Conservation (phyloP, 768 basidiomycete genomes). For the Suillus hirtellus region DNA sequence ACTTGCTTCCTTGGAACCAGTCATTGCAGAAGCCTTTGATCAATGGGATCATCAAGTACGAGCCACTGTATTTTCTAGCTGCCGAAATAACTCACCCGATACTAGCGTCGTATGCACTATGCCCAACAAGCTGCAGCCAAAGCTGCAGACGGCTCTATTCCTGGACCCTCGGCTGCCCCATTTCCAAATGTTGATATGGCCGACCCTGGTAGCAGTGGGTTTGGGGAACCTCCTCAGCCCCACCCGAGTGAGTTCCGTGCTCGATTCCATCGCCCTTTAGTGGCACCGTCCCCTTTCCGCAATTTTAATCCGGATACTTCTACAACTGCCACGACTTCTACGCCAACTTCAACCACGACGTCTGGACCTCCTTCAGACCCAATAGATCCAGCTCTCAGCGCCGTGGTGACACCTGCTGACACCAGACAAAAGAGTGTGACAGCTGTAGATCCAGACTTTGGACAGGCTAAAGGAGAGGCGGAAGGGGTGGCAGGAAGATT, state of each 20-base stretch:
- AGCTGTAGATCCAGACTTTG: conserved; percentile 26
- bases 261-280: conserved; percentile 62
- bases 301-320: conserved; percentile 31
- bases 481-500: conserved; percentile 26
- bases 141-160: conserved; percentile 27
- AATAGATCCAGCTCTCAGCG: conserved; percentile 34
- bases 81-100: conserved; percentile 1
- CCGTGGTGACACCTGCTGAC: conserved; percentile 28
- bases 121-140: conserved; percentile 38
- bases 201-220: conserved; percentile 31
- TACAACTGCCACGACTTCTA: conserved; percentile 33
- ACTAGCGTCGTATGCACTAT: conserved; percentile 50
- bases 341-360: conserved; percentile 35
- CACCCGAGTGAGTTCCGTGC: conserved; percentile 59
- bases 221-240: conserved; percentile 32
- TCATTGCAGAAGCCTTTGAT: conserved; percentile 84
- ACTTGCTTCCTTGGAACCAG: conserved; percentile 71
- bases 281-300: conserved; percentile 62
- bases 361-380: conserved; percentile 35
- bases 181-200: conserved; percentile 34
- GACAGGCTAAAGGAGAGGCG: conserved; percentile 21
- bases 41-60: conserved; percentile 82
- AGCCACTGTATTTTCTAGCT: conserved; percentile 15
- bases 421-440: conserved; percentile 23
- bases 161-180: conserved; percentile 28